Evolutionary conservation across 208 protist genomes (phyloP), one percentile per base, ranked within the genome.

Genomic region (Trypanosoma avium): DNA sequence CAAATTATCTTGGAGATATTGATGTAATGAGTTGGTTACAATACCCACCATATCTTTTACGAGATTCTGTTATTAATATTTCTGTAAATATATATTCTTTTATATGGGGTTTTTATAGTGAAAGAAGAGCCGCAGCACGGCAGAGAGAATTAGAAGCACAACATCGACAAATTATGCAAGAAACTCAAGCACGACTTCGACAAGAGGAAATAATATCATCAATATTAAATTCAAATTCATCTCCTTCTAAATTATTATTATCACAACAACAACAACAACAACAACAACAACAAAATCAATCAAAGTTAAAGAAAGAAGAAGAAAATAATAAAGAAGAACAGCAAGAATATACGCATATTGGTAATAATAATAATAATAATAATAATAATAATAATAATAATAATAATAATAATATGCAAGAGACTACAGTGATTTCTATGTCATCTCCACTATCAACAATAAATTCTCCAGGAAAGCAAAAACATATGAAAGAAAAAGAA

Each of bases 21-120:
- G 77, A 92, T 59, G 66, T 79, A 30, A 46, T 69, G 13, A 74
- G 80, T 26, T 92, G 76, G 73, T 32, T 92, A 19, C 85, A 76
- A 72, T 73, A 65, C n/a, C 60, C 69, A 26, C 76, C 86, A 40
- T 67, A 73, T 26, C 57, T 61, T 9, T 22, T 85, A 48, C 63
- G 74, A 26, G 62, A 78, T 35, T 27, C 21, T 4, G 64, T 81
- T 47, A 61, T 79, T 17, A 27, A 15, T 4, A 49, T 35, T 64
- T 42, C 3, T 8, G 59, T 46, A 50, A 49, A 50, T 57, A 38
- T 30, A 1, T 71, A 27, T 38, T 54, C 36, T 40, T 40, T n/a
- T 59, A 40, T 73, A 12, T 19, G 43, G 45, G 43, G 33, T 2
- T 15, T 65, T 21, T 76, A 67, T 43, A 47, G 30, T 12, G 73